Evolutionary conservation across 208 protist genomes (phyloP).

Genomic region (Crithidia bombi): DNA sequence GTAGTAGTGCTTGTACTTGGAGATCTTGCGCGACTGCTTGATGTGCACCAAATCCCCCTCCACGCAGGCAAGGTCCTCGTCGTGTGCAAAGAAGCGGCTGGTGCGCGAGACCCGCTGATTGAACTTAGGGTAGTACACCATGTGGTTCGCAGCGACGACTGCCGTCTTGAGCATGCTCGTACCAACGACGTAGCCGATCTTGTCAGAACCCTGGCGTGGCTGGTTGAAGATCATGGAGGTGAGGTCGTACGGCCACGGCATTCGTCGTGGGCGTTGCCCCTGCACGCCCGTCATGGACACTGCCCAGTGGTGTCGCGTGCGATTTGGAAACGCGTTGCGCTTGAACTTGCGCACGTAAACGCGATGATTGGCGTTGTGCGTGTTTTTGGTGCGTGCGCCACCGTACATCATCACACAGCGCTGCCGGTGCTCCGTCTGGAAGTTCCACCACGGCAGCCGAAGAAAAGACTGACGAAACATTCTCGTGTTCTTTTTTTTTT

Average conservation of each 20-base stretch:
- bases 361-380: conserved; percentile 88
- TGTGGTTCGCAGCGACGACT: conserved; percentile 89
- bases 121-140: conserved; percentile 95
- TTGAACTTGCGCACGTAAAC: conserved; percentile 92
- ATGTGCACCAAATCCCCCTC: conserved; percentile 93
- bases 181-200: conserved; percentile 93
- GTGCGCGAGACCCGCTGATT: conserved; percentile 92
- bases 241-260: conserved; percentile 93
- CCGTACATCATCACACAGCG: conserved; percentile 91
- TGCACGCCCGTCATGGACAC: conserved; percentile 90
- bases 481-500: conserved; percentile 11
- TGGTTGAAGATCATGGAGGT: conserved; percentile 94
- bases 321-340: conserved; percentile 91
- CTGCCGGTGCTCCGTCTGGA: conserved; percentile 91
- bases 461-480: conserved; percentile 79
- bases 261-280: conserved; percentile 88
- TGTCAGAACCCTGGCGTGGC: conserved; percentile 88
- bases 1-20: conserved; percentile 95
- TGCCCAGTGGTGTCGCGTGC: conserved; percentile 90
- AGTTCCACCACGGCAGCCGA: conserved; percentile 92
- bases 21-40: conserved; percentile 92
- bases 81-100: conserved; percentile 92
- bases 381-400: conserved; percentile 85
- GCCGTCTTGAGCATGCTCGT: conserved; percentile 94
- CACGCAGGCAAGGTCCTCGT: conserved; percentile 94